Base-by-base conservation (phyloP, 371 early-diverging fungal genomes). In the Mortierella sp. region DNA sequence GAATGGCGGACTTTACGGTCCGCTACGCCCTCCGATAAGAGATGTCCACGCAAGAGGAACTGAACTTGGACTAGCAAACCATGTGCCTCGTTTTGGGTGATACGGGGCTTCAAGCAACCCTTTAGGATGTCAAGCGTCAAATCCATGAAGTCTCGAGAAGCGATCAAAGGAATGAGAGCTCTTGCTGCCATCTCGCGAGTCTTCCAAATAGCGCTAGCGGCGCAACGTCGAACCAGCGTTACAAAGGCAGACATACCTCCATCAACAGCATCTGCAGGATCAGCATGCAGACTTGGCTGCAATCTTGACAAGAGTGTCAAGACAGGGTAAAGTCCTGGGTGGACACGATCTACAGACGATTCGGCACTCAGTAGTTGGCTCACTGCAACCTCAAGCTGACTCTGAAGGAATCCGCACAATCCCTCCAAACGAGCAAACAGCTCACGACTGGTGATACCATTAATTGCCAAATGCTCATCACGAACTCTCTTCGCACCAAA, bases 361-460 rank as follows among this genome's bases (percentile, higher is more conserved):
- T 84, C 73, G 18, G 84, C 78, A 18, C 72, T 68, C 64, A 89
- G 63, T 16, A 92, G 76, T 54, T 92, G 91, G 1, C 89, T 84
- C 0, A 95, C 93, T 2, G 93, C 94, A 20, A 85, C 83, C 39
- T 88, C 83, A 1, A 97, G 86, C 73, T 94, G 90, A 39, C 90
- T 84, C 57, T 95, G 84, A 35, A 97, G 86, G 78, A 94, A 93
- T 8, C 91, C 89, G 62, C 94, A 93, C 18, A 98, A 86, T 2
- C 88, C 87, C 5, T 96, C 96, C 78, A 92, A 96, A 16, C 95
- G 91, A 2, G 93, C 88, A 87, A 98, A 97, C 79, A 98, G 95
- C 81, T 97, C 97, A 20, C 94, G 90, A 1, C 93, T 94, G 2
- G 96, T 94, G 43, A 96, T 87, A n/a, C 92, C 89, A 69, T 96